Evolutionary conservation across 2,329 filamentous ascomycete species (phyloP).

Genomic region (Cercospora sp.): DNA sequence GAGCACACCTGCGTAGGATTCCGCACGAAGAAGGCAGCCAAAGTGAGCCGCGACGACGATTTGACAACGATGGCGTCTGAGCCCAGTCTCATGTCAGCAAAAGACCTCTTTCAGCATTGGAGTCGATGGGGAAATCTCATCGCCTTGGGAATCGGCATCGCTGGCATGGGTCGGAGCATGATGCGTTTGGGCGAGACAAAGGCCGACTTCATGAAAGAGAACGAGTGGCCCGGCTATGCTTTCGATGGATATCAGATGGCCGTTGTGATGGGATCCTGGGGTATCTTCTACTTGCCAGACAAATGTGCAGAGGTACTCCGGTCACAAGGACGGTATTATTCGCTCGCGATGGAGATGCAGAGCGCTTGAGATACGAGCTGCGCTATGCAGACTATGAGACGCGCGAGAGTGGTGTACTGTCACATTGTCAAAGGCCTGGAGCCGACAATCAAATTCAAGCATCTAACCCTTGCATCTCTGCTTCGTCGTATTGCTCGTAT

Average conservation of each 20-base stretch:
- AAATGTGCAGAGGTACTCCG: constrained; percentile 12
- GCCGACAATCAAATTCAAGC: too few relatives aligned
- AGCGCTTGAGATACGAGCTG: neutral
- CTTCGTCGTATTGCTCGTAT: too few relatives aligned
- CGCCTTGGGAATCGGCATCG: constrained; percentile 17
- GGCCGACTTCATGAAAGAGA: constrained; percentile 16
- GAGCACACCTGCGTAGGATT: constrained; percentile 10
- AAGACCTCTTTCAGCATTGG: constrained; percentile 10
- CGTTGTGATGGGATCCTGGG: constrained; percentile 17
- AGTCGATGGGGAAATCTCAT: constrained; percentile 20
- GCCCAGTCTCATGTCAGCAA: neutral
- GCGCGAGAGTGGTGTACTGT: too few relatives aligned
- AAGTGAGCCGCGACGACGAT: neutral
- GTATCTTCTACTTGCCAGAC: constrained; percentile 17
- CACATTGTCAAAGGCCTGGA: too few relatives aligned
- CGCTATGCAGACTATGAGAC: neutral
- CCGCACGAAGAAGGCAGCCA: neutral
- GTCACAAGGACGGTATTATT: constrained; percentile 1
- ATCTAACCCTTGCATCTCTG: too few relatives aligned
- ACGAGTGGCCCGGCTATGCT: constrained; percentile 19
- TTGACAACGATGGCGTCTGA: neutral
- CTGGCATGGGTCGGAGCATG: constrained; percentile 16
- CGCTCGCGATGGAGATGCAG: neutral
- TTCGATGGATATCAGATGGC: constrained; percentile 24
- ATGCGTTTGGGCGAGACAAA: constrained; percentile 20